Conservation (phyloP, 2,329 filamentous ascomycete genomes). For the Phaeophleospora eucalypticola region DNA sequence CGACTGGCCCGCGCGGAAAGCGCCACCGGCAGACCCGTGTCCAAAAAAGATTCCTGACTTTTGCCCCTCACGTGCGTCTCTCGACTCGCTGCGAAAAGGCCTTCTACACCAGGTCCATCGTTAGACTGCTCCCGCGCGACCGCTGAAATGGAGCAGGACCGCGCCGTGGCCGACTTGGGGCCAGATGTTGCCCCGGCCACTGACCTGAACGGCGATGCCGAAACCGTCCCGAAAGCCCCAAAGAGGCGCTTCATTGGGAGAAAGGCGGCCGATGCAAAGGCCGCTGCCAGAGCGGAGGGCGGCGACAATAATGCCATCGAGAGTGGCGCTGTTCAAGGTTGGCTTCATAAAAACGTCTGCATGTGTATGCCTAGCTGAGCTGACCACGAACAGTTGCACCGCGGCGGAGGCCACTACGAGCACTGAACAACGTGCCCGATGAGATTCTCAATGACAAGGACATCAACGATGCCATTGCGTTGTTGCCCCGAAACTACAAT, state of each 20-base stretch:
- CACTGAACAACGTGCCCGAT: constrained; percentile 85
- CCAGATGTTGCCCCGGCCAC: constrained; percentile 58
- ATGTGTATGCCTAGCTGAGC: constrained; percentile 2
- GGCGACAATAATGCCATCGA: constrained; percentile 44
- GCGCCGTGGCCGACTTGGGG: constrained; percentile 65
- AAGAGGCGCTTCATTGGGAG: constrained; percentile 90
- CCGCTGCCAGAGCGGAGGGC: constrained; percentile 42
- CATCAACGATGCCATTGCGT: constrained; percentile 78
- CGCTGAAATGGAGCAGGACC: constrained; percentile 69
- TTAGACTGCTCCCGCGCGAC: too few species aligned
- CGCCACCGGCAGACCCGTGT: background rate
- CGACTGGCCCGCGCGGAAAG: too few species aligned
- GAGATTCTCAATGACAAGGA: constrained; percentile 81
- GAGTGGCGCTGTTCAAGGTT: constrained; percentile 65
- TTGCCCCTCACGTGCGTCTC: background rate
- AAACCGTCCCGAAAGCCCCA: constrained; percentile 60
- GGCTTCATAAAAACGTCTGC: background rate
- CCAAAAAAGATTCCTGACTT: background rate
- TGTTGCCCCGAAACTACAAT: constrained; percentile 93
- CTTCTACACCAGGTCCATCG: too few species aligned
- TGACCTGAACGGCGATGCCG: constrained; percentile 52
- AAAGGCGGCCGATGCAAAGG: constrained; percentile 63
- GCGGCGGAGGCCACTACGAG: constrained; percentile 67
- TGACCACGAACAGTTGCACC: constrained; percentile 55
- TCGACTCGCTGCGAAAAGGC: too few species aligned